Evolutionary conservation across 768 basidiomycete genomes (phyloP).

Genomic region (Boletus fagicola): DNA sequence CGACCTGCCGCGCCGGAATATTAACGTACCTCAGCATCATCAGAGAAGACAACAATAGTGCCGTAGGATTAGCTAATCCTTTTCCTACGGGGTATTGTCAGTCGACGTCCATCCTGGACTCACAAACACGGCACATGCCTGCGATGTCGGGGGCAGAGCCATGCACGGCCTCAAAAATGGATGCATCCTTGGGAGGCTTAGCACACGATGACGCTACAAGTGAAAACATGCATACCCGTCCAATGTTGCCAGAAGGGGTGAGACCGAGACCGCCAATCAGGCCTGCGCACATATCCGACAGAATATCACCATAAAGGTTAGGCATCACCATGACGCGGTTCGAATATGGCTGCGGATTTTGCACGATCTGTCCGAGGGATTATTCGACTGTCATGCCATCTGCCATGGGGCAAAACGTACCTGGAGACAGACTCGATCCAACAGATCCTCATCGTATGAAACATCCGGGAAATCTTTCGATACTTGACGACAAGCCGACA

Average conservation of each 20-base stretch:
- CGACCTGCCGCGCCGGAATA: slow-evolving; percentile 5
- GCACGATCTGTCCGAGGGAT: slow-evolving; percentile 62
- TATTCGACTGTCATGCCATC: not conserved
- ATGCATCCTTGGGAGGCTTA: slow-evolving; percentile 72
- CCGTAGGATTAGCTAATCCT: slow-evolving; percentile 98
- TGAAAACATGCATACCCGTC: slow-evolving; percentile 56
- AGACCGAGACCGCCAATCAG: slow-evolving; percentile 97
- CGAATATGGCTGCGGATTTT: slow-evolving; percentile 89
- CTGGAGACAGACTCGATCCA: slow-evolving; percentile 94
- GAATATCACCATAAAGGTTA: slow-evolving; percentile 93
- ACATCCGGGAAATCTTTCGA: slow-evolving; percentile 94
- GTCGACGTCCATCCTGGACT: not conserved
- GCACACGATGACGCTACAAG: slow-evolving; percentile 7
- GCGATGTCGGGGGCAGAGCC: slow-evolving; percentile 99
- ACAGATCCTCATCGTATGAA: slow-evolving; percentile 92
- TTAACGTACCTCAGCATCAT: slow-evolving; percentile 91
- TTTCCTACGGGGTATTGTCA: slow-evolving; percentile 51
- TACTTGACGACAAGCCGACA: slow-evolving; percentile 94
- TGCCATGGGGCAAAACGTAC: slow-evolving; percentile 37
- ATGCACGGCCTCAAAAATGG: slow-evolving; percentile 99
- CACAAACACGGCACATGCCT: slow-evolving; percentile 44
- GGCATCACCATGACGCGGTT: slow-evolving; percentile 99
- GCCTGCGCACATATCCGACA: slow-evolving; percentile 98
- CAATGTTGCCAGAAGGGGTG: slow-evolving; percentile 97
- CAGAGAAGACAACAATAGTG: slow-evolving; percentile 86